Conservation (phyloP, 1,284 basidiomycete genomes). For the Megacollybia platyphylla region DNA sequence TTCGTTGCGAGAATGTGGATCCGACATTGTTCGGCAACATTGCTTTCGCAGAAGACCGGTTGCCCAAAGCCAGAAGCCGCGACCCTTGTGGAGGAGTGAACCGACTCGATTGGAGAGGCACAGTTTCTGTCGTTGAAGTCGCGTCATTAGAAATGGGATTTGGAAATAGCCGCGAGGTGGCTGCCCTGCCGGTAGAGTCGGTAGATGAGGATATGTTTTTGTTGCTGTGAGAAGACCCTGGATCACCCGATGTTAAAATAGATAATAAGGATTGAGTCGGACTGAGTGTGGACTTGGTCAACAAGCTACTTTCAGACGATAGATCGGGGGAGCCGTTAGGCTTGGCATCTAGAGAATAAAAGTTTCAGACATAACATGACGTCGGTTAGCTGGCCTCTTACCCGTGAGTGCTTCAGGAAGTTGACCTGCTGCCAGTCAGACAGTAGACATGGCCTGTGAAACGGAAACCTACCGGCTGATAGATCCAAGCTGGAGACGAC, state of each 20-base stretch:
- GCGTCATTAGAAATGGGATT: conserved; percentile 8
- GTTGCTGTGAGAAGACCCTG: conserved; percentile 5
- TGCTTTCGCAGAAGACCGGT: conserved; percentile 23
- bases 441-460: background rate
- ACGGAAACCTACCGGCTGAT: background rate
- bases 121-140: conserved; percentile 10
- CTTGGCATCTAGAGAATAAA: no score
- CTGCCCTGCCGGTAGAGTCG: conserved; percentile 12
- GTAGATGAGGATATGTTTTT: conserved; percentile 6
- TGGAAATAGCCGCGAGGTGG: conserved; percentile 23
- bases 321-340: no score
- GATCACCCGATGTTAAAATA: conserved; percentile 5
- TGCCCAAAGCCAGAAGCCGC: conserved; percentile 55
- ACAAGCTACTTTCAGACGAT: no score
- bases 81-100: conserved; percentile 61
- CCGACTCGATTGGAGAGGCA: conserved; percentile 16
- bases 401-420: no score
- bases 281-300: background rate
- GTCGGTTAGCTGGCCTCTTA: no score
- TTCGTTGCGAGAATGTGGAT: conserved; percentile 1
- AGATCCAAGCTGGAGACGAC: conserved; percentile 2
- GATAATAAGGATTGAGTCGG: conserved; percentile 8
- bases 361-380: no score
- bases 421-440: background rate
- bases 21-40: conserved; percentile 2